Evolutionary conservation across 2,329 filamentous ascomycete species (phyloP).

Genomic region (Diaporthe nobilis): DNA sequence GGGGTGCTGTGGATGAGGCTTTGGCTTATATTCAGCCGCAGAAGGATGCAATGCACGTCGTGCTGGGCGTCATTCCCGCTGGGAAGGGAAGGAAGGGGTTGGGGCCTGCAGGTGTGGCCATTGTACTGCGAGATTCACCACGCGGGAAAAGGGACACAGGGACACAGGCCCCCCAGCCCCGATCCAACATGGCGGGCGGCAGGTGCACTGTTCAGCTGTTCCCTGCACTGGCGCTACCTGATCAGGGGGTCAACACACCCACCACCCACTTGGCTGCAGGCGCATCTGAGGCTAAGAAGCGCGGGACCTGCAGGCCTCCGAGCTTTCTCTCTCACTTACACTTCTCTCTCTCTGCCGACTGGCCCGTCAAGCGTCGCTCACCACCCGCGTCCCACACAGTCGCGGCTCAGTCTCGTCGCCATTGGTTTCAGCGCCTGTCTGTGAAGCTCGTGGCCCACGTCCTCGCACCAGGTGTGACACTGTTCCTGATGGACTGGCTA

Average conservation of each 20-base stretch:
- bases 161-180: neutral
- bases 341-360: neutral
- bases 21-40: conserved; percentile 20
- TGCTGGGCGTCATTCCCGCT: neutral
- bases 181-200: conserved; percentile 27
- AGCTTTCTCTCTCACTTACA: conserved; percentile 12
- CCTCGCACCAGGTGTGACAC: conserved; percentile 2
- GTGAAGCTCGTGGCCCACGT: neutral
- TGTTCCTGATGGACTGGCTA: conserved; percentile 18
- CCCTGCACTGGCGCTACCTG: conserved; percentile 26
- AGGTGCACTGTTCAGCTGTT: conserved; percentile 41
- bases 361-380: conserved; percentile 29
- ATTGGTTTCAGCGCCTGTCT: conserved; percentile 38
- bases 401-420: conserved; percentile 27
- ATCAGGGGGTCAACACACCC: conserved; percentile 22
- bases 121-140: neutral
- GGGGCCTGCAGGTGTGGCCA: neutral
- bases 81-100: neutral
- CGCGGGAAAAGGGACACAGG: neutral
- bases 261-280: conserved; percentile 10
- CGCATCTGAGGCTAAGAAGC: conserved; percentile 17
- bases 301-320: conserved; percentile 31
- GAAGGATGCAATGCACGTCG: conserved; percentile 10
- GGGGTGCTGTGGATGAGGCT: conserved; percentile 20
- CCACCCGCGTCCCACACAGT: conserved; percentile 14